Evolutionary conservation across 257 asterid species (phyloP), one percentile per base, ranked within the genome.

Genomic region (Petunia axillaris): DNA sequence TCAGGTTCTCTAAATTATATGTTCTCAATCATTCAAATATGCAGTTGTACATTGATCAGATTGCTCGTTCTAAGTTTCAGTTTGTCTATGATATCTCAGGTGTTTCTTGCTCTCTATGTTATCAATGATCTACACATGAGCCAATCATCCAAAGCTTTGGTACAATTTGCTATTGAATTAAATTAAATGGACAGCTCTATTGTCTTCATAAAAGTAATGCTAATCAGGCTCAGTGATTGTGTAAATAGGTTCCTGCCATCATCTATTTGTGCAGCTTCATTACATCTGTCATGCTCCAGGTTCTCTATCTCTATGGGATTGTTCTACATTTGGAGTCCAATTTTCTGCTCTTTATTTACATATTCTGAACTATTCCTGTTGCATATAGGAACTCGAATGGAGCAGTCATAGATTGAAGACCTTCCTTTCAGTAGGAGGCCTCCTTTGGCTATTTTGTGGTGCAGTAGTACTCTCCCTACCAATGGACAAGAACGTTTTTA

Each of bases 231-330:
- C 1, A 44, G 40, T 44, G 8, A 44, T 68, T 68, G 54, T 64
- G 14, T 76, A 77, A 14, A 38, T 82, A 93, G 97, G 95, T 94
- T 80, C 98, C 98, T 65, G 98, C 96, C 38, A 89, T 89, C 75
- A 91, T 94, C 87, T 94, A 91, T 65, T 77, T 94, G 60, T 87
- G 91, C 91, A 94, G 98, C 95, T 93, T 94, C 90, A 75, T 91
- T 79, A 79, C 93, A 59, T 93, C 98, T 13, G 62, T 94, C 87
- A 84, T 93, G 73, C 91, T 93, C 67, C 95, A 94, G 98, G 98
- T 94, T 77, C 70, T 94, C 87, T 85, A 90, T 79, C 90, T 92
- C 64, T 93, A 91, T 16, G 40, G 76, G 94, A 93, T 92, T 79
- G 40, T 37, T 67, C 37, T 15, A 14, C 83, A 54, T 38, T 36